A percentile compares a stretch with the other conserved stretches of the same genome.
Conservation (phyloP, 495 filamentous ascomycete species). For the Penicillium roqueforti region DNA sequence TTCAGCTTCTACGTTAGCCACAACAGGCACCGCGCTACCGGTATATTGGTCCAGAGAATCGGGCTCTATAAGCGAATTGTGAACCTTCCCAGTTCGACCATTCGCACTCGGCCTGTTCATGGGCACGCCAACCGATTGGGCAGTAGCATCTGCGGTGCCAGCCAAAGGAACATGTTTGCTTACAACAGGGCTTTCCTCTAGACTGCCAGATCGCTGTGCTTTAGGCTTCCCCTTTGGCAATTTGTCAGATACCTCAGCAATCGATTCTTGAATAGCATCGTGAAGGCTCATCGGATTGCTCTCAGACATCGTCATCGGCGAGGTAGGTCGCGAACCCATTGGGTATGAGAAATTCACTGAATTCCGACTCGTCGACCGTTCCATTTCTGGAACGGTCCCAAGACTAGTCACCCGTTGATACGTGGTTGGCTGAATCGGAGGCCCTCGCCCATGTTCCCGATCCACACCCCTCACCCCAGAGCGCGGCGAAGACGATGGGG, state of each 20-base stretch:
- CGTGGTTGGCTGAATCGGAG: slow-evolving; percentile 16
- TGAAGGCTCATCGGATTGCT: slow-evolving; percentile 16
- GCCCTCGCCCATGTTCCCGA: slow-evolving; percentile 26
- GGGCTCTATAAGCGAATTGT: slow-evolving; percentile 1
- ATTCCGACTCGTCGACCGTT: slow-evolving; percentile 56
- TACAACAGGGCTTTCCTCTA: slow-evolving; percentile 44
- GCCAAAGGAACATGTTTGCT: slow-evolving; percentile 33
- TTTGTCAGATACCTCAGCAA: slow-evolving; percentile 44
- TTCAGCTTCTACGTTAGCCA: slow-evolving; percentile 1
- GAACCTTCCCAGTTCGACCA: neutral
- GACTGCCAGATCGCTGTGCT: slow-evolving; percentile 28
- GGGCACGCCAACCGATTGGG: slow-evolving; percentile 24
- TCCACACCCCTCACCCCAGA: slow-evolving; percentile 45
- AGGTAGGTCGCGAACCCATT: slow-evolving; percentile 49
- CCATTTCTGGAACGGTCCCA: slow-evolving; percentile 42
- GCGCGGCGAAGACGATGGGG: slow-evolving; percentile 43
- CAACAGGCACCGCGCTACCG: neutral
- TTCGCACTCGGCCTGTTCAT: slow-evolving; percentile 11
- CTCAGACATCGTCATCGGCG: slow-evolving; percentile 28
- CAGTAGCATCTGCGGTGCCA: slow-evolving; percentile 37
- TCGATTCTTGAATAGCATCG: slow-evolving; percentile 25
- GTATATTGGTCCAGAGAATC: slow-evolving; percentile 2
- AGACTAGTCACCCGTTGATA: slow-evolving; percentile 26
- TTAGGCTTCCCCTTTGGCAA: slow-evolving; percentile 37
- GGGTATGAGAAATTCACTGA: slow-evolving; percentile 89